Conservation (phyloP, 441 rosid genomes). For the Manihot esculenta region DNA sequence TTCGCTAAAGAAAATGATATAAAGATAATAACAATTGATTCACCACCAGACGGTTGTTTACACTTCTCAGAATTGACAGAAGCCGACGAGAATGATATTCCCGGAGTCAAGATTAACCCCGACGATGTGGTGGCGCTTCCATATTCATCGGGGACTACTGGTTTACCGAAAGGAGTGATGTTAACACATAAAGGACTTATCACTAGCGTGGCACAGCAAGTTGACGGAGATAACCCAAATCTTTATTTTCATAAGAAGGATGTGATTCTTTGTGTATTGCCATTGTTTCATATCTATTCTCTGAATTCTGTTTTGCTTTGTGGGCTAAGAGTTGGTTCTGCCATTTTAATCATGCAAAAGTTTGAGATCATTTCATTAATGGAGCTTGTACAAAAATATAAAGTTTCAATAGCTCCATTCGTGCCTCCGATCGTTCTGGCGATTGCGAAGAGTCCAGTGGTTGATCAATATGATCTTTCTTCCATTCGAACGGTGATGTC, state of each 20-base stretch:
- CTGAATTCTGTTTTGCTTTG: constrained; percentile 51
- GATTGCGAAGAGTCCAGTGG: constrained; percentile 37
- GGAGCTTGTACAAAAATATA: constrained; percentile 49
- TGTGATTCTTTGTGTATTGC: constrained; percentile 55
- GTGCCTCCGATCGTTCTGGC: constrained; percentile 60
- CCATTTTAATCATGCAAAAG: constrained; percentile 59
- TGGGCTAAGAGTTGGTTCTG: constrained; percentile 56
- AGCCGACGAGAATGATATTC: constrained; percentile 37
- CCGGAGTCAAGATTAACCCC: constrained; percentile 41
- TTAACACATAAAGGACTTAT: constrained; percentile 55
- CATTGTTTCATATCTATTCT: constrained; percentile 58
- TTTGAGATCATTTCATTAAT: constrained; percentile 43
- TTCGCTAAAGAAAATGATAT: constrained; percentile 38
- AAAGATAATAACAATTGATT: constrained; percentile 37
- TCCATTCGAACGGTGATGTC: constrained; percentile 53
- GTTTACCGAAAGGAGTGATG: constrained; percentile 72
- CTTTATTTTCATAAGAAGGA: constrained; percentile 50
- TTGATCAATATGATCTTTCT: constrained; percentile 49
- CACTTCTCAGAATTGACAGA: constrained; percentile 45
- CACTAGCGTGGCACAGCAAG: constrained; percentile 66
- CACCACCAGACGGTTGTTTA: constrained; percentile 36
- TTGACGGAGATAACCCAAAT: constrained; percentile 69
- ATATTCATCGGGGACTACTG: constrained; percentile 67
- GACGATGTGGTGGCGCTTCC: constrained; percentile 65
- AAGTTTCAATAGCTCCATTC: constrained; percentile 55